Base-by-base conservation (phyloP, 805 yeast species). In the Myxozyma monticola region DNA sequence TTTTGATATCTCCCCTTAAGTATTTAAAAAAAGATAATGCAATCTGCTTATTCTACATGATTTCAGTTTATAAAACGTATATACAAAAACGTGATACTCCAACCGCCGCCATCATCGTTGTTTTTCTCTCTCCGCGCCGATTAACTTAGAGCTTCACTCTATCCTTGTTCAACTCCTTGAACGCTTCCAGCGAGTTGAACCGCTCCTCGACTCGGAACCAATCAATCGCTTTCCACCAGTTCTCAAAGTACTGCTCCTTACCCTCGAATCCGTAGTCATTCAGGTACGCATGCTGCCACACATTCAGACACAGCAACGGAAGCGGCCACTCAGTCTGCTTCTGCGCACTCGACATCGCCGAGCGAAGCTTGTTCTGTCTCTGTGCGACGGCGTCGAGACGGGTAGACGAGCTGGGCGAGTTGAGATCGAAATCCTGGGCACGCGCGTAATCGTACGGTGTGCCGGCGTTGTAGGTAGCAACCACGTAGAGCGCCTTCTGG, bases 381-480 rank as follows among this genome's bases (percentile, higher is more conserved):
- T 14, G 18, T 24, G 24, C 20, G 33, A 31, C 46, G 15, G 18
- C 28, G 18, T 29, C 50, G 30, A 74, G 76, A 17, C 14, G 26
- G 25, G 30, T 39, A 4, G 21, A 33, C 4, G 47, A 31, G 4
- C 85, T 74, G 20, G 88, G 83, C 12, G 85, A 84, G 67, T 85
- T 88, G 62, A 91, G 71, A 68, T 90, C 96, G 34, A 84, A 66
- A 4, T 77, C 65, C 71, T 88, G 95, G 64, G 83, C 80, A 33
- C 74, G 64, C 33, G 64, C 63, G 76, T 74, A 66, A 41, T 83
- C 78, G 60, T 82, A 83, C 26, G 96, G 95, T 5, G 87, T 76
- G 4, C 98, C 98, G 4, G 90, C 82, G 64, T 88, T 88, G 69
- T 88, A 88, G n/a, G 96, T 84, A 68, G 88, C 85, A 49, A 87